phyloP scores from a whole-genome alignment of 805 yeast species.

The Saturnispora saitoi region DNA sequence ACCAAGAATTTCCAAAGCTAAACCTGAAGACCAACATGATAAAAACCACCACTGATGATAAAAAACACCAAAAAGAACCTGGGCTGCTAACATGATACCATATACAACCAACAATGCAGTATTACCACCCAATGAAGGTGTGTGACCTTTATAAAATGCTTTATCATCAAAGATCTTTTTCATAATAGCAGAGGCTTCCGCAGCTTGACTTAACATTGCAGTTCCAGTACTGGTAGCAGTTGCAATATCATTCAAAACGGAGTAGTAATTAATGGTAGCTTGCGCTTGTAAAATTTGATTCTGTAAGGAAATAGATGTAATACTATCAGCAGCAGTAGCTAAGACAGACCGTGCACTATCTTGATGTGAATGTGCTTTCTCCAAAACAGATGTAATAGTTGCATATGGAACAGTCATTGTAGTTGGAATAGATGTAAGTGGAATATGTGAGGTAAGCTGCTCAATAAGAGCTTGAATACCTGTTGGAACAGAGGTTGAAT shows the following conservation, averaged over 20 bases:
- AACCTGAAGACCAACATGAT: slow-evolving; percentile 45
- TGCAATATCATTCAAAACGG: slow-evolving; percentile 18
- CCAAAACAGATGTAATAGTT: slow-evolving; percentile 14
- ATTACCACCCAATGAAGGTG: slow-evolving; percentile 52
- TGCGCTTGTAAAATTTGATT: slow-evolving; percentile 13
- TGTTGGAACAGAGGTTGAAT: not conserved
- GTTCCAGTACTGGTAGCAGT: slow-evolving; percentile 19
- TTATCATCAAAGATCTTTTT: slow-evolving; percentile 11
- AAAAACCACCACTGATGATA: slow-evolving; percentile 62
- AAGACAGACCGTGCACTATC: slow-evolving; percentile 3
- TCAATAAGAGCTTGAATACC: not conserved
- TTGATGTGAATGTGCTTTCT: slow-evolving; percentile 5
- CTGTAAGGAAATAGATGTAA: slow-evolving; percentile 2
- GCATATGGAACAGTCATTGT: slow-evolving; percentile 11
- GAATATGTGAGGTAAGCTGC: not conserved
- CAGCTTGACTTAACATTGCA: slow-evolving; percentile 17
- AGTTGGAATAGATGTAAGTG: slow-evolving; percentile 4
- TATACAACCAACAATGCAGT: slow-evolving; percentile 46
- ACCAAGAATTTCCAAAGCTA: slow-evolving; percentile 56
- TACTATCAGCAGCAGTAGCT: slow-evolving; percentile 2
- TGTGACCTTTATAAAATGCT: slow-evolving; percentile 31
- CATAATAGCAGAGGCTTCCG: slow-evolving; percentile 18
- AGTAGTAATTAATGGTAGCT: slow-evolving; percentile 20
- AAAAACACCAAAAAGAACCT: slow-evolving; percentile 35
- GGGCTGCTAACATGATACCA: slow-evolving; percentile 37